These are phyloP conservation scores for Elongisporangium prolatum DNA, from an alignment of 352 stramenopile species.

Conservation along the genomic window DNA sequence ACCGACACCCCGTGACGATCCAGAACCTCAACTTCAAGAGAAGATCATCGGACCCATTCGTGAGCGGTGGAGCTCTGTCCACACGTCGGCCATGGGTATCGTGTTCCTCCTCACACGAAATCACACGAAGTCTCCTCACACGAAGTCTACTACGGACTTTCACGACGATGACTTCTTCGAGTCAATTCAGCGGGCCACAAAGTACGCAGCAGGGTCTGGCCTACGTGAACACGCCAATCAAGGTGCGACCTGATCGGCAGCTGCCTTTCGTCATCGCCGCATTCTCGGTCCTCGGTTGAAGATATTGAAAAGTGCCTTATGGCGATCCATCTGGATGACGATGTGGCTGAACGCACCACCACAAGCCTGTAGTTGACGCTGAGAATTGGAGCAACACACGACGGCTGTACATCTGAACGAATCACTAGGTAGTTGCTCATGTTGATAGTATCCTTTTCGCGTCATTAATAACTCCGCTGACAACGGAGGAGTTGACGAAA, in stretches of 20 bases:
- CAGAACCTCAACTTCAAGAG: too few species aligned
- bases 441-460: neutral
- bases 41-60: too few species aligned
- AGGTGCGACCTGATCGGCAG: conserved; percentile 32
- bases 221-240: conserved; percentile 32
- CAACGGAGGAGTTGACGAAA: neutral
- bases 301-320: neutral
- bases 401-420: neutral
- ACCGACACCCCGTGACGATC: too few species aligned
- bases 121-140: too few species aligned
- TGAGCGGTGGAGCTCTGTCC: too few species aligned
- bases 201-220: too few species aligned
- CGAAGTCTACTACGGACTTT: too few species aligned
- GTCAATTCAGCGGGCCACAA: too few species aligned
- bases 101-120: too few species aligned
- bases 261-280: conserved; percentile 30
- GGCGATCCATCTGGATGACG: neutral
- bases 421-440: neutral
- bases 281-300: neutral
- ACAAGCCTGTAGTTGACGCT: neutral
- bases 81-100: too few species aligned
- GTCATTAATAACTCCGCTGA: neutral
- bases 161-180: too few species aligned
- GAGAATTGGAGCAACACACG: neutral
- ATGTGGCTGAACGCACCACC: neutral